phyloP scores from a whole-genome alignment of 768 basidiomycete species.

The Lepiota venenata region DNA sequence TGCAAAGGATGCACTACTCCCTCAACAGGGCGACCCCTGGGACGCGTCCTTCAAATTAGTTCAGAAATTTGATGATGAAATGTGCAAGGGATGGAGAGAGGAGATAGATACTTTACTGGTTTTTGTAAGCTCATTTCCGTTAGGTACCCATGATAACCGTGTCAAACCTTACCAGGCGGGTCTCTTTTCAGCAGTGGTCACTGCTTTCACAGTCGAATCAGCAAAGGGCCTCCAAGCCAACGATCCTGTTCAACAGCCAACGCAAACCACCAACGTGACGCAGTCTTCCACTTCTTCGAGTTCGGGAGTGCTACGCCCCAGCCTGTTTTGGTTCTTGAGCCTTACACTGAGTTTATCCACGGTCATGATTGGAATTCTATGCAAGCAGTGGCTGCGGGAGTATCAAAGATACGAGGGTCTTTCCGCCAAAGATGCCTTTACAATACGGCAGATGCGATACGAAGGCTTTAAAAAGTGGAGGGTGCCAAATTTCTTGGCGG shows the following conservation, averaged over 20 bases:
- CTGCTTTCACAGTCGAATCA: constrained; percentile 10
- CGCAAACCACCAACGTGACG: constrained; percentile 1
- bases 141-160: background rate
- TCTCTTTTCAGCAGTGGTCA: constrained; percentile 13
- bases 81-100: constrained; percentile 18
- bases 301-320: constrained; percentile 16
- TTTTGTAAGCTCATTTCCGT: constrained; percentile 2
- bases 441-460: constrained; percentile 15
- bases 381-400: constrained; percentile 23
- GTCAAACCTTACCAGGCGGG: constrained; percentile 6
- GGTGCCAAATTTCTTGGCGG: constrained; percentile 5
- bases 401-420: constrained; percentile 18
- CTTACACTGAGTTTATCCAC: constrained; percentile 18
- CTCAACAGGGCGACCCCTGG: constrained; percentile 16
- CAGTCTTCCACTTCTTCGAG: background rate
- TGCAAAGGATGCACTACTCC: background rate
- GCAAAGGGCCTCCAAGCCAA: constrained; percentile 3
- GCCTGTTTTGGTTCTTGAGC: constrained; percentile 19
- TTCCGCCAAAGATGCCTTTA: constrained; percentile 16
- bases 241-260: background rate
- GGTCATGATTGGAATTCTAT: constrained; percentile 20
- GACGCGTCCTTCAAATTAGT: constrained; percentile 16
- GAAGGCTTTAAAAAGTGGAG: constrained; percentile 9
- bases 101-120: constrained; percentile 18
- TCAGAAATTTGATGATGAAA: constrained; percentile 13